These are phyloP conservation scores for Pyrrhoderma lamaoense DNA, from an alignment of 1,284 basidiomycete genomes.

Conservation along the genomic window DNA sequence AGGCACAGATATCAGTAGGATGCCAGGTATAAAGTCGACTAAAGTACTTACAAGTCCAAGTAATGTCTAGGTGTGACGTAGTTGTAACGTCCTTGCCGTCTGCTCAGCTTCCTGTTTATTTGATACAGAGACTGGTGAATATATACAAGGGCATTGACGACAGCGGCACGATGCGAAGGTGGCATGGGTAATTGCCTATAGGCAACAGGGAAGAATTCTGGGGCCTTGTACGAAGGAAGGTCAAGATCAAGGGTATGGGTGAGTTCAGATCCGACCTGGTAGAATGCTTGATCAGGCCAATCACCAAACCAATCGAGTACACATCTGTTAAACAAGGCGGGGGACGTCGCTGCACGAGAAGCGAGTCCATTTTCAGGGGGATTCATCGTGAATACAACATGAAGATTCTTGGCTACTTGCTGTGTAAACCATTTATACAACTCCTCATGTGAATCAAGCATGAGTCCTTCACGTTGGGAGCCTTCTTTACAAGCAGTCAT, in stretches of 20 bases:
- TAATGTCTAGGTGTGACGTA: constrained; percentile 98
- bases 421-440: constrained; percentile 96
- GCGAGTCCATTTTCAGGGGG: constrained; percentile 94
- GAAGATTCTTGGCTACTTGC: constrained; percentile 93
- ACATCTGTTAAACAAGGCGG: constrained; percentile 96
- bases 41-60: constrained; percentile 85
- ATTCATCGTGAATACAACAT: constrained; percentile 99
- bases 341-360: constrained; percentile 93
- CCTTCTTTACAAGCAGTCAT: constrained; percentile 99
- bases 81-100: constrained; percentile 89
- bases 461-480: constrained; percentile 92
- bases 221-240: constrained; percentile 69
- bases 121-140: constrained; percentile 89
- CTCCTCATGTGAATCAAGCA: constrained; percentile 97
- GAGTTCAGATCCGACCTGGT: constrained; percentile 94
- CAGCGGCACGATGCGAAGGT: constrained; percentile 78
- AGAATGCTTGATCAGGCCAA: constrained; percentile 96
- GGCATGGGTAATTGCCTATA: constrained; percentile 79
- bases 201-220: constrained; percentile 78
- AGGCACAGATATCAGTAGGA: constrained; percentile 16
- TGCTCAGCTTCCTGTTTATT: constrained; percentile 84
- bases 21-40: background rate
- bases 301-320: constrained; percentile 98
- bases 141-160: constrained; percentile 90
- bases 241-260: constrained; percentile 90